Base-by-base conservation (phyloP, 352 stramenopile species). In the Albugo laibachii region DNA sequence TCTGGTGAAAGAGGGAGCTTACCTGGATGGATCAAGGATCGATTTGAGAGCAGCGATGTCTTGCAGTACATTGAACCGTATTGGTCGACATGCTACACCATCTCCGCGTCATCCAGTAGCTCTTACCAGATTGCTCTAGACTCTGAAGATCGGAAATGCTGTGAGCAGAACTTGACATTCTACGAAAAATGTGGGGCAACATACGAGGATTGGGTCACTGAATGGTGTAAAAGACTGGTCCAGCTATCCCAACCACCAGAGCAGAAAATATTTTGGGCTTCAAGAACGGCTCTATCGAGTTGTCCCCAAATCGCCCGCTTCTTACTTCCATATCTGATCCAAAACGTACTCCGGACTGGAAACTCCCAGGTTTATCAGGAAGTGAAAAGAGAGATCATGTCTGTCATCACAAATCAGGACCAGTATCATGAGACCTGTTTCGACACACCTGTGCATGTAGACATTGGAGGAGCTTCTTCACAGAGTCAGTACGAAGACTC, bases 11-110 rank as follows among this genome's bases (percentile, higher is more conserved):
- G 41, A 16, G 41, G 45, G 10, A 27, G 46, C 13, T 87, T 92
- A 69, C 75, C 75, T 1, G 78, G 88, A 24, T 87, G 78, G 74
- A 82, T 92, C 60, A 85, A 82, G 53, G 63, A 76, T 38, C 47
- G 73, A 48, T 89, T 92, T 45, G 76, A 92, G 36, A 64, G 72
- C 16, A 85, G 84, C 50, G 65, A 84, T 38, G 69, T 93, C 5
- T 55, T 93, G 36, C 73, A 94, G 53, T 82, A 91, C 49, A 66
- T 93, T 8, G 76, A 86, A 41, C 82, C 80, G 11, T 94, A 92
- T 46, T 94, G 80, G 82, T 82, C 73, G 37, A 89, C 80, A 20
- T 80, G 84, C 36, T 94, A 94, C 52, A 56, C 52, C 2, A 35
- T 86, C 10, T 38, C 45, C 8, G 24, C 24, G 12, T 16, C 46